Conservation (phyloP, 2,329 filamentous ascomycete species). For the Pseudogymnoascus sp. region DNA sequence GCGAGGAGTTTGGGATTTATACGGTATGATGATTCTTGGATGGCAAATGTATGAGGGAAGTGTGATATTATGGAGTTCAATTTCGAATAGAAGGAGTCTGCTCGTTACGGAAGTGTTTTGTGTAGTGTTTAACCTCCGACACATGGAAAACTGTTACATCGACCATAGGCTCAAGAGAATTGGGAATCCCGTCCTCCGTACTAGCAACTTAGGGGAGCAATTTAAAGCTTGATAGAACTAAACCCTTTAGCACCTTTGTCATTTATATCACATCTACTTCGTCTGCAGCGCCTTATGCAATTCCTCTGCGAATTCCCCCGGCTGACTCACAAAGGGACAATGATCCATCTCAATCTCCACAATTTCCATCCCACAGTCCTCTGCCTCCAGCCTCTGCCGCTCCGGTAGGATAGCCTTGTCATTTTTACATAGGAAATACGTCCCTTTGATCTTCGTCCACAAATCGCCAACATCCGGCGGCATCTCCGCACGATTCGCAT, state of each 20-base stretch:
- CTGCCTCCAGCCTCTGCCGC: conserved; percentile 1
- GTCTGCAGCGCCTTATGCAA: not conserved
- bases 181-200: not conserved
- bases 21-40: too few relatives aligned
- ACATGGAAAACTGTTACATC: too few relatives aligned
- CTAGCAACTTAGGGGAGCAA: not conserved
- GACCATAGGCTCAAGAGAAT: not conserved
- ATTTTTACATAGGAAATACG: conserved; percentile 5
- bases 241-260: not conserved
- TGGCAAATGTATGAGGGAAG: not conserved
- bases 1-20: not conserved
- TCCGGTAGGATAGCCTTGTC: conserved; percentile 5
- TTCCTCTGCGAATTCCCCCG: not conserved
- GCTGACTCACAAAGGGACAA: conserved; percentile 9
- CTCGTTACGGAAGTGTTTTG: not conserved
- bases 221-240: not conserved
- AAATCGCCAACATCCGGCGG: not conserved
- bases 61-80: not conserved
- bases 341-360: conserved; percentile 9
- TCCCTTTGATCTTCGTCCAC: not conserved
- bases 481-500: not conserved
- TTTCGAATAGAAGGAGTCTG: not conserved
- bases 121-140: too few relatives aligned
- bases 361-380: not conserved
- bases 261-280: not conserved